Base-by-base conservation (phyloP, 148 eudicot genomes). In the Rhododendron williamsianum region DNA sequence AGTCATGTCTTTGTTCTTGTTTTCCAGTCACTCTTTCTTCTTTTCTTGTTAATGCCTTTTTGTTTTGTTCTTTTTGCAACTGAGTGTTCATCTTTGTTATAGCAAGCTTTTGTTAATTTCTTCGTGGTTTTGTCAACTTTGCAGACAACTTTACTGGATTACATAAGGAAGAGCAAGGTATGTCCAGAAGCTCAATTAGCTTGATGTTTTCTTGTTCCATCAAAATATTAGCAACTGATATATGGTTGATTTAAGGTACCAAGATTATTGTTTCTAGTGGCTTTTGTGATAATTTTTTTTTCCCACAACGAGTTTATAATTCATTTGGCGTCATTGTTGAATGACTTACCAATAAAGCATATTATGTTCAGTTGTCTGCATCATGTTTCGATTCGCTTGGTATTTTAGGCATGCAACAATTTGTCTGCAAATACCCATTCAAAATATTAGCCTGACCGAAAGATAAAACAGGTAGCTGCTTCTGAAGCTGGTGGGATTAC, bases 401-500 rank as follows among this genome's bases (percentile, higher is more conserved):
- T 52, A 71, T 19, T 48, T 48, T 36, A 79, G 4, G 15, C n/a
- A 35, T 30, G 49, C 9, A 11, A 35, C 52, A 45, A 54, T 86
- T 54, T 48, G 9, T 81, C 58, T 86, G 84, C 54, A 74, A 46
- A 30, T 81, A n/a, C 36, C 82, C 33, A 33, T 86, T 35, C 86
- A 54, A 52, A 54, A 84, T 51, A 84, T 76, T 46, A 54, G 56
- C 71, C 85, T 78, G 73, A 85, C 65, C 58, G 12, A 81, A 88
- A 71, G 69, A 54, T 81, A 79, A 82, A 88, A 73, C 88, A 97
- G 98, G 99, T 97, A 48, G 99, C 95, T 87, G 98, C 99, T 80
- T 93, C 94, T 83, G 99, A 97, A 94, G 95, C 99, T 63, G 99
- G 99, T 86, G 99, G 99, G 80, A 97, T 97, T 83, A 97, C 99